Evolutionary conservation across 805 yeast species (phyloP).

Genomic region (Yamadazyma akitaensis): DNA sequence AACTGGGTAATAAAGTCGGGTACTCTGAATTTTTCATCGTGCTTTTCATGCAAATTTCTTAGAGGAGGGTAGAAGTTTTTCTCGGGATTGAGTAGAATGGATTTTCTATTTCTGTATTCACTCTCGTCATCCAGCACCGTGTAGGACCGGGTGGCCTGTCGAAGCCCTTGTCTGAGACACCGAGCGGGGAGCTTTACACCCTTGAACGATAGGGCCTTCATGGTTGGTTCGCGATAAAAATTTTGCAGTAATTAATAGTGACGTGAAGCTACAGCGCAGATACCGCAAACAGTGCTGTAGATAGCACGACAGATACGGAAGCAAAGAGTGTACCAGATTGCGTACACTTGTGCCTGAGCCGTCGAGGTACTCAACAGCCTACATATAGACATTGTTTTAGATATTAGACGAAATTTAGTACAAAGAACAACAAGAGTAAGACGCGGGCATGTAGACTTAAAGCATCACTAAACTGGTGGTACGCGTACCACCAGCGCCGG

Average conservation of each 20-base stretch:
- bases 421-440: too few relatives aligned
- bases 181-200: background rate
- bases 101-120: slow-evolving; percentile 14
- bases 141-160: background rate
- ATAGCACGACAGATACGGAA: too few relatives aligned
- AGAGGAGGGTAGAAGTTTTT: slow-evolving; percentile 11
- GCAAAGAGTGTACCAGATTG: too few relatives aligned
- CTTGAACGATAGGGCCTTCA: background rate
- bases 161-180: background rate
- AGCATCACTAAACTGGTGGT: too few relatives aligned
- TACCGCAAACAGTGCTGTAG: too few relatives aligned
- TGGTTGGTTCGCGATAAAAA: background rate
- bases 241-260: background rate
- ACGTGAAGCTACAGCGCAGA: too few relatives aligned
- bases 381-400: too few relatives aligned
- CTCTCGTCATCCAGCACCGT: background rate
- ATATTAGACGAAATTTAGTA: too few relatives aligned
- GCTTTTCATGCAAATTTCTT: background rate
- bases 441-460: too few relatives aligned
- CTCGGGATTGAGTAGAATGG: background rate
- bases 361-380: too few relatives aligned
- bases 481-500: too few relatives aligned
- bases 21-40: slow-evolving; percentile 7
- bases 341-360: too few relatives aligned
- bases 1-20: slow-evolving; percentile 7